phyloP scores from a whole-genome alignment of 2,329 filamentous ascomycete genomes.

The Didymella keratinophila region DNA sequence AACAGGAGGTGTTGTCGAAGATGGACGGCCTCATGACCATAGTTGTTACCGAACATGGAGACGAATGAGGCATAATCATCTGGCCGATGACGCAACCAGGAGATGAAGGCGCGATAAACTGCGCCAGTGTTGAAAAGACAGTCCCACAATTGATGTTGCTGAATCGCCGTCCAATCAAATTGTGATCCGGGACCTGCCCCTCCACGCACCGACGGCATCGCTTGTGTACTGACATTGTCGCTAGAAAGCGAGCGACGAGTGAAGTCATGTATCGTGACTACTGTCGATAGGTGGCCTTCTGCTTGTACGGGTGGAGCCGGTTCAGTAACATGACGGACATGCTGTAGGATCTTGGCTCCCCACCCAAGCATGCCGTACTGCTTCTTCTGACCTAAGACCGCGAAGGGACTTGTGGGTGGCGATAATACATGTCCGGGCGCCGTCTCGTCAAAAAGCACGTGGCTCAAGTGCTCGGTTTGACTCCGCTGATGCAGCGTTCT shows the following conservation, averaged over 20 bases:
- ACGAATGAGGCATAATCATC: neutral
- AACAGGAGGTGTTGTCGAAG: neutral
- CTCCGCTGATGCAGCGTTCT: conserved; percentile 28
- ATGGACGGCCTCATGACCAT: neutral
- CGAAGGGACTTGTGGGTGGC: conserved; percentile 14
- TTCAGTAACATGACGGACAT: conserved; percentile 23
- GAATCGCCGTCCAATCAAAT: neutral
- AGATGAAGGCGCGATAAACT: neutral
- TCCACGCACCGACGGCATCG: conserved; percentile 22
- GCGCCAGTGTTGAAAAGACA: conserved; percentile 4
- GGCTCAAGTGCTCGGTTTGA: conserved; percentile 37
- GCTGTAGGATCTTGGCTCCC: conserved; percentile 11
- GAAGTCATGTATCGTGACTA: neutral
- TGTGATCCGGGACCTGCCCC: conserved; percentile 1
- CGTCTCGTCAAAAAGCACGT: conserved; percentile 33
- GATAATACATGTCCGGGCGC: neutral
- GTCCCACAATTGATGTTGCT: neutral
- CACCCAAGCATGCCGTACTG: conserved; percentile 21
- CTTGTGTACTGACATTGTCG: conserved; percentile 1
- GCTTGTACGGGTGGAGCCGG: conserved; percentile 2
- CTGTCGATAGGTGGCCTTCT: neutral
- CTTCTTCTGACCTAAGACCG: conserved; percentile 1
- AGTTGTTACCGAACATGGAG: neutral
- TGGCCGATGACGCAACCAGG: neutral
- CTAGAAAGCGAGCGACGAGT: conserved; percentile 2